These are phyloP conservation scores for Fusarium sp. DNA, from an alignment of 2,329 filamentous ascomycete genomes.

Conservation along the genomic window DNA sequence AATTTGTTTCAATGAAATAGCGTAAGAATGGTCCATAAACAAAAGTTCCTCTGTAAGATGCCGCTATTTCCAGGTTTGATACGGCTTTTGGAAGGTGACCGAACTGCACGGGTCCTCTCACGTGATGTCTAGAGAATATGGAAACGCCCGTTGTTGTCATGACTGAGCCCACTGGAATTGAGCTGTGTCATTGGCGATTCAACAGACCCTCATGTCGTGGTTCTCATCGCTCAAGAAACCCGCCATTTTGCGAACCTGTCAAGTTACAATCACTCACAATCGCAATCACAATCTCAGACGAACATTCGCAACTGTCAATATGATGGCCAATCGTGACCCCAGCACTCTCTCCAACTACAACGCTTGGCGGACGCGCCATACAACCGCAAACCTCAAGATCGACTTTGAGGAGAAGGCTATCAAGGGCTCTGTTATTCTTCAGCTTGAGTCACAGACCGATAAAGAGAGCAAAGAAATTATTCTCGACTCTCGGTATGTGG, in stretches of 20 bases:
- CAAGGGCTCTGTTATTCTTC: slow-evolving; percentile 80
- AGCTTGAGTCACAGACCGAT: slow-evolving; percentile 81
- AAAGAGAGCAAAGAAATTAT: slow-evolving; percentile 81
- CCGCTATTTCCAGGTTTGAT: slow-evolving; percentile 23
- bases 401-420: slow-evolving; percentile 86
- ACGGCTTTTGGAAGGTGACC: slow-evolving; percentile 32
- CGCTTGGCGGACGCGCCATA: slow-evolving; percentile 87
- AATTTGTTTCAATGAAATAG: slow-evolving; percentile 16
- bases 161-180: slow-evolving; percentile 28
- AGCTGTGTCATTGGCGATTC: slow-evolving; percentile 31
- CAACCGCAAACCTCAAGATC: slow-evolving; percentile 82
- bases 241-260: slow-evolving; percentile 42
- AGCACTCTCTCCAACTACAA: slow-evolving; percentile 94
- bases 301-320: slow-evolving; percentile 51
- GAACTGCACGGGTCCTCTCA: slow-evolving; percentile 13
- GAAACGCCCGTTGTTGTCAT: slow-evolving; percentile 21
- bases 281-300: slow-evolving; percentile 46
- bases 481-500: slow-evolving; percentile 88
- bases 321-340: slow-evolving; percentile 73
- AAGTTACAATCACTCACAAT: slow-evolving; percentile 44
- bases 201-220: slow-evolving; percentile 47
- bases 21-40: slow-evolving; percentile 1
- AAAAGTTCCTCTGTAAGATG: slow-evolving; percentile 22
- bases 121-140: slow-evolving; percentile 35
- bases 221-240: slow-evolving; percentile 48